Conservation (phyloP, 2,329 filamentous ascomycete genomes). For the Verticillium isaacii region DNA sequence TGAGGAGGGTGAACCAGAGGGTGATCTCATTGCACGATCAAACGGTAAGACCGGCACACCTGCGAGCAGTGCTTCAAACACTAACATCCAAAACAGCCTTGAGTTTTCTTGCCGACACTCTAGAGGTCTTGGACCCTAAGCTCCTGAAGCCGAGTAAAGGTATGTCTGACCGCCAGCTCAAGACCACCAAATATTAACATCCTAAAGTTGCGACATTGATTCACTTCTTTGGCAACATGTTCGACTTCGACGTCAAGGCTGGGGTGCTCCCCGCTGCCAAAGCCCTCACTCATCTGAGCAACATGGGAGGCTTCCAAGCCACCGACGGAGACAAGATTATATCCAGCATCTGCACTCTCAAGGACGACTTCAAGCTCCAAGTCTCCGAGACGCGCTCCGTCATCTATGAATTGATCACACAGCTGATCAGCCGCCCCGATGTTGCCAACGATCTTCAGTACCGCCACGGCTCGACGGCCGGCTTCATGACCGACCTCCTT, state of each 20-base stretch:
- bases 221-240: constrained; percentile 53
- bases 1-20: constrained; percentile 34
- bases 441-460: constrained; percentile 39
- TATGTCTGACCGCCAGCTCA: constrained; percentile 15
- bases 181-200: background rate
- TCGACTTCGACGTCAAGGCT: constrained; percentile 55
- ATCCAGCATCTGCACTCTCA: constrained; percentile 41
- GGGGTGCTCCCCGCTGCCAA: constrained; percentile 50
- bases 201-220: background rate
- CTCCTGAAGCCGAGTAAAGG: constrained; percentile 46
- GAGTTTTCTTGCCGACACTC: constrained; percentile 50
- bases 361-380: constrained; percentile 54
- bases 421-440: constrained; percentile 36
- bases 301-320: constrained; percentile 47
- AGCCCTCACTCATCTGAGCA: constrained; percentile 43
- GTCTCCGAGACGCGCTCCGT: constrained; percentile 44
- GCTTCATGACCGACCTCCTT: constrained; percentile 45
- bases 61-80: background rate
- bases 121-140: constrained; percentile 41
- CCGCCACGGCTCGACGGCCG: constrained; percentile 34
- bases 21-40: constrained; percentile 49
- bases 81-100: constrained; percentile 32
- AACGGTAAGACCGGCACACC: constrained; percentile 31
- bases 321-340: constrained; percentile 44
- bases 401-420: constrained; percentile 44